These are phyloP conservation scores for Paecilomyces dactylethromorphus DNA, from an alignment of 2,329 filamentous ascomycete genomes.

Conservation along the genomic window DNA sequence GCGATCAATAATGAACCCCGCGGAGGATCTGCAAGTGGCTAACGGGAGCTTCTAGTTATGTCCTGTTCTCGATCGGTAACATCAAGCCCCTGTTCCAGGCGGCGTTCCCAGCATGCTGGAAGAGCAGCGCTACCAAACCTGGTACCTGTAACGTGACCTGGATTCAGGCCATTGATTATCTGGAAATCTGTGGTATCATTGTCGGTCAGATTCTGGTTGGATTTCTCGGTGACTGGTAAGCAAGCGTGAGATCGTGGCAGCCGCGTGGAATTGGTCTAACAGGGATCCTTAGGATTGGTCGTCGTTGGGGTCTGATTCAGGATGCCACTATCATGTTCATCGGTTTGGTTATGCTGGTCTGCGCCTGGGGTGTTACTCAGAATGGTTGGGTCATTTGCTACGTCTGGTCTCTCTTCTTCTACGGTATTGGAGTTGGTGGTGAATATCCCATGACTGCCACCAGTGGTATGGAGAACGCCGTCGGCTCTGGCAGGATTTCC, in stretches of 20 bases:
- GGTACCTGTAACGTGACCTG: conserved; percentile 74
- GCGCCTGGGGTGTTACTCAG: conserved; percentile 77
- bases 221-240: conserved; percentile 63
- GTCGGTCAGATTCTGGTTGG: conserved; percentile 85
- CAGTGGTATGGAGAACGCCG: conserved; percentile 85
- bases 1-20: conserved; percentile 11
- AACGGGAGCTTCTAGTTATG: conserved; percentile 54
- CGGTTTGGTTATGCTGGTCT: conserved; percentile 84
- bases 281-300: conserved; percentile 63
- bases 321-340: conserved; percentile 92
- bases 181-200: conserved; percentile 93
- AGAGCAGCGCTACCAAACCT: too few relatives aligned
- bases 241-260: not conserved
- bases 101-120: conserved; percentile 76
- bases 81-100: conserved; percentile 72
- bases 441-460: conserved; percentile 98
- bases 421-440: conserved; percentile 61
- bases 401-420: conserved; percentile 89
- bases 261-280: conserved; percentile 13
- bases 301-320: conserved; percentile 92
- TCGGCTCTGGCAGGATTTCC: conserved; percentile 78
- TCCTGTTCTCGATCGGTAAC: conserved; percentile 95
- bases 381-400: conserved; percentile 98
- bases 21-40: not conserved
- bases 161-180: conserved; percentile 78